Conservation (phyloP, 2,329 filamentous ascomycete species). For the Microsporum canis region DNA sequence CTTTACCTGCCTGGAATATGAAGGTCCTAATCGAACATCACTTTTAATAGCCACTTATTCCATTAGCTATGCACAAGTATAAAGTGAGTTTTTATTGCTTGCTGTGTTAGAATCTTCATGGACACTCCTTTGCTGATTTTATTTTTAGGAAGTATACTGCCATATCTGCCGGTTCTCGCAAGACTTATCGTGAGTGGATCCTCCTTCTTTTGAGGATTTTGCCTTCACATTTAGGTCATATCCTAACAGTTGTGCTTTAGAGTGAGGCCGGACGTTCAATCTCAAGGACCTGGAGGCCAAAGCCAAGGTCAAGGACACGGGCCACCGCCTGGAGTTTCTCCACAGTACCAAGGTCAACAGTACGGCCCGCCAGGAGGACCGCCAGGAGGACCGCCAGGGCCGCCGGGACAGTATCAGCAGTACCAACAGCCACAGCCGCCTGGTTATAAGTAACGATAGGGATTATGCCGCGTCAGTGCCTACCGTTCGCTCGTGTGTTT, state of each 20-base stretch:
- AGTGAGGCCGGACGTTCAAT: slow-evolving; percentile 14
- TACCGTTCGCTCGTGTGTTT: neutral
- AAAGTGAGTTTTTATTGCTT: slow-evolving; percentile 37
- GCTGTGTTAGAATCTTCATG: neutral
- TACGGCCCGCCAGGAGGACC: slow-evolving; percentile 5
- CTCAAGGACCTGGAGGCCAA: slow-evolving; percentile 12
- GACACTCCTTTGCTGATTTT: neutral
- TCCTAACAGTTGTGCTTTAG: neutral
- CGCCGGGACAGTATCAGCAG: neutral
- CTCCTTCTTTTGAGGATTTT: slow-evolving; percentile 10
- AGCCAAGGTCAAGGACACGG: slow-evolving; percentile 10
- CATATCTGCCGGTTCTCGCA: slow-evolving; percentile 17
- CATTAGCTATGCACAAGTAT: slow-evolving; percentile 24
- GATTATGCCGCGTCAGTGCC: neutral
- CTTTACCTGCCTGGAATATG: neutral
- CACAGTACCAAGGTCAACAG: neutral
- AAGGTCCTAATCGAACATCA: neutral
- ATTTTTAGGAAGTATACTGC: slow-evolving; percentile 14
- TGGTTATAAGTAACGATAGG: slow-evolving; percentile 8
- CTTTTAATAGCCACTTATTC: slow-evolving; percentile 20
- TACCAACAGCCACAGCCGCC: slow-evolving; percentile 9
- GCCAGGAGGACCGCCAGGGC: neutral
- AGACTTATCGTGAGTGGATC: slow-evolving; percentile 13
- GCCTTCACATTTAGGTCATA: neutral
- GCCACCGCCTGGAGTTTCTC: neutral